Evolutionary conservation across 2,329 filamentous ascomycete species (phyloP), one percentile per base, ranked within the genome.

Genomic region (Neopestalotiopsis sp.): DNA sequence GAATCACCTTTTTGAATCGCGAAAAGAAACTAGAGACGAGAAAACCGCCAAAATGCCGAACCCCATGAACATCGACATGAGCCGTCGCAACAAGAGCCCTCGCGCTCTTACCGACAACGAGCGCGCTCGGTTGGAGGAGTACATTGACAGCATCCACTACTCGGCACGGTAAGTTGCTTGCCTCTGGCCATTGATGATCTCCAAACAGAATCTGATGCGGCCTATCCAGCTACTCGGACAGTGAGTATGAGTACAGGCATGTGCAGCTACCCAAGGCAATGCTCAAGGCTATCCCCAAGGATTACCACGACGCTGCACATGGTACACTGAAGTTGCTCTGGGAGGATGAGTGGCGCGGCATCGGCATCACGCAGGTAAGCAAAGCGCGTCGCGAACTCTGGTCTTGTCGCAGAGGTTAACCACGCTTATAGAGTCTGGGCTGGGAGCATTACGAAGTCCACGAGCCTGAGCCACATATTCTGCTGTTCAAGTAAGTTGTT

Each of bases 401-500:
- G 28, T 20, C 53, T 61, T 42, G 42, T 62, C 30, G 49, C 58
- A 65, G 59, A 63, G 56, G 45, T 30, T 62, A 30, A 62, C n/a
- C 32, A 38, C 5, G 30, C 13, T n/a, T 14, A 59, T 79, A 98
- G 95, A 98, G 95, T 85, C 86, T 99, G 77, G 96, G 96, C 69
- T 99, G 96, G 96, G 95, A 98, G 81, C 96, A 99, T 82, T 99
- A 99, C 80, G 96, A 99, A 82, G 96, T 99, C 67, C 96, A 99
- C 81, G 96, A 98, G 82, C 96, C 96, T 58, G 96, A 99, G 84
- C 96, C 96, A 73, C 96, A 99, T 81, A 99, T 99, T 77, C 88
- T 99, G 67, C 89, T 99, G 40, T 99, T 99, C 89, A 99, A 99
- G 95, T 98, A 85, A 81, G 93, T 86, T 53, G 56, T 9, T 12